A percentile compares a stretch with the other conserved stretches of the same genome.
These are phyloP conservation scores for Candida yuanshanica DNA, from an alignment of 805 yeast genomes.

Conservation along the genomic window DNA sequence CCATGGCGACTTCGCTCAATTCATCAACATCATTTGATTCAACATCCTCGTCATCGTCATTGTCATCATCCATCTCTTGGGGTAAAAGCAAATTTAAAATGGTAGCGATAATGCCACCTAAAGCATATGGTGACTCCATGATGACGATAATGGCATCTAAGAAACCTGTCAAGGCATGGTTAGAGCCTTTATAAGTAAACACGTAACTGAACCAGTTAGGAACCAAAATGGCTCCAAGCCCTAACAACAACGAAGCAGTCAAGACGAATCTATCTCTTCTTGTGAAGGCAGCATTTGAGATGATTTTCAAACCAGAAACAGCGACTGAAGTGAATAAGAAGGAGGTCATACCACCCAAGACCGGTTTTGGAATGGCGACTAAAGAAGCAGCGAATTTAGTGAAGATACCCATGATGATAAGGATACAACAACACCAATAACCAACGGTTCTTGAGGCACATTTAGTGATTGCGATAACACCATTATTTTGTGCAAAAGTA, in stretches of 20 bases:
- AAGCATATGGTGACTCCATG: conserved; percentile 69
- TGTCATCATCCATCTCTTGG: conserved; percentile 45
- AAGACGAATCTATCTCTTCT: conserved; percentile 71
- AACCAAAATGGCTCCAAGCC: conserved; percentile 61
- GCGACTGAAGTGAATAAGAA: conserved; percentile 73
- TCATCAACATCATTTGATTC: no score
- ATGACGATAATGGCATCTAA: conserved; percentile 63
- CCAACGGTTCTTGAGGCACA: conserved; percentile 84
- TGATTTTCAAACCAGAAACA: conserved; percentile 66
- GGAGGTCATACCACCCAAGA: conserved; percentile 85
- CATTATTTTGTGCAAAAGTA: conserved; percentile 91
- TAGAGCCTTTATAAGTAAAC: conserved; percentile 62
- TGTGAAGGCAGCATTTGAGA: conserved; percentile 46
- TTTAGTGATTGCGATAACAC: conserved; percentile 86
- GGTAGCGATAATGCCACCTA: conserved; percentile 61
- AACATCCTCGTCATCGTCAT: conserved; percentile 13
- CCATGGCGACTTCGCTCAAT: conserved; percentile 19
- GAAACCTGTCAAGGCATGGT: conserved; percentile 53
- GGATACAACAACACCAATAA: conserved; percentile 71
- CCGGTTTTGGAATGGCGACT: conserved; percentile 73
- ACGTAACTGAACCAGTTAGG: conserved; percentile 59
- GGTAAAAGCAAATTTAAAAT: conserved; percentile 59
- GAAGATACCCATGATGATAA: conserved; percentile 82
- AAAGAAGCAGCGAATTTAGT: conserved; percentile 86
- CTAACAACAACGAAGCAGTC: conserved; percentile 59